Conservation (phyloP, 805 yeast genomes). For the Lipomyces chichibuensis region DNA sequence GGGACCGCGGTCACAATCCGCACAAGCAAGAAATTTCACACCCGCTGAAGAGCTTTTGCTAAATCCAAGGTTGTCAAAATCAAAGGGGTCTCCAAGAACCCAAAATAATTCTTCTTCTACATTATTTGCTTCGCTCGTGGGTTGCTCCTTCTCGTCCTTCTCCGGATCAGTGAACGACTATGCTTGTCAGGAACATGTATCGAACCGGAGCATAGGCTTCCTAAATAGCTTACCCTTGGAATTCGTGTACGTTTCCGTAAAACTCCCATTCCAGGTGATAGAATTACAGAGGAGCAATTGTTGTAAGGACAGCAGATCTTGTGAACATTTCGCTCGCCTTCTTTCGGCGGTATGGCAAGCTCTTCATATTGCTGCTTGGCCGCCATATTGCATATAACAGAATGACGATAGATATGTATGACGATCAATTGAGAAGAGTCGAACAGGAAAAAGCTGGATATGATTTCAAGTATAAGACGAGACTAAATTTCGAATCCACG, state of each 20-base stretch:
- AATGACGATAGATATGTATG: background rate
- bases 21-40: slow-evolving; percentile 36
- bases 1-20: slow-evolving; percentile 38
- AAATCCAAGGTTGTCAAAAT: slow-evolving; percentile 37
- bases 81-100: slow-evolving; percentile 35
- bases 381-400: background rate
- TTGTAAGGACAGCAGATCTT: slow-evolving; percentile 25
- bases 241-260: slow-evolving; percentile 10
- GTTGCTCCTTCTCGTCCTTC: background rate
- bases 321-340: slow-evolving; percentile 22
- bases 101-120: slow-evolving; percentile 22
- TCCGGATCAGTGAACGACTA: background rate
- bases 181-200: background rate
- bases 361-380: background rate
- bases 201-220: background rate
- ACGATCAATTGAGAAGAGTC: background rate
- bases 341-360: background rate
- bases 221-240: slow-evolving; percentile 15
- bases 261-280: slow-evolving; percentile 27
- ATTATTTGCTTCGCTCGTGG: slow-evolving; percentile 3
- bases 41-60: slow-evolving; percentile 30
- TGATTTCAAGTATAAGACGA: no score
- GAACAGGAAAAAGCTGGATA: background rate
- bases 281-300: slow-evolving; percentile 24
- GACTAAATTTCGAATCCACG: no score